Conservation (phyloP, 2,329 filamentous ascomycete species). For the Penicillium capsulatum region DNA sequence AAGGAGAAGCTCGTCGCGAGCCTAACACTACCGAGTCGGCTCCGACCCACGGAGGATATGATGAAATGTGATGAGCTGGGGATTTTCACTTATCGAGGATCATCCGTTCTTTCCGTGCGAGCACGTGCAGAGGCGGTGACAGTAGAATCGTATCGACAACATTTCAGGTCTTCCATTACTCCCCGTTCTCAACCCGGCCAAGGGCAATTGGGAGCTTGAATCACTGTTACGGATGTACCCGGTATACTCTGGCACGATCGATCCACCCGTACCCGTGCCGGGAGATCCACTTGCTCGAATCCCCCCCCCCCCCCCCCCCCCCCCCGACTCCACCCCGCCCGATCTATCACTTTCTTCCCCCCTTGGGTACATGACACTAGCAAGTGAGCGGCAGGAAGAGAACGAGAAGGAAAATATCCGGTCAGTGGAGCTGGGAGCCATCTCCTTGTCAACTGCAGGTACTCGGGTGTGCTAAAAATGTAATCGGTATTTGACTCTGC, state of each 20-base stretch:
- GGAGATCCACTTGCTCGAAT: constrained; percentile 10
- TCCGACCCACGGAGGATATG: background rate
- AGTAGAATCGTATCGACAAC: background rate
- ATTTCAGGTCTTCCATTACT: background rate
- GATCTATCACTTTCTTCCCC: constrained; percentile 17
- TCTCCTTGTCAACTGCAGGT: constrained; percentile 18
- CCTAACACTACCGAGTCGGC: background rate
- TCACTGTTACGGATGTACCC: too few species aligned
- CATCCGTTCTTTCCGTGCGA: constrained; percentile 8
- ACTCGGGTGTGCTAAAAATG: constrained; percentile 8
- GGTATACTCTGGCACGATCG: constrained; percentile 8
- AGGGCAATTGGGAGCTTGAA: background rate
- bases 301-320: too few species aligned
- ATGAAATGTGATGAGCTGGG: constrained; percentile 2
- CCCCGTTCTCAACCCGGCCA: too few species aligned
- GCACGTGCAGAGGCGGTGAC: constrained; percentile 20
- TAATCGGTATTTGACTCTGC: too few species aligned
- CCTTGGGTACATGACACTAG: constrained; percentile 5
- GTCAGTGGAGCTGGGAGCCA: constrained; percentile 3
- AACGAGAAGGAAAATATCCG: constrained; percentile 11
- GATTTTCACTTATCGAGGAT: constrained; percentile 2
- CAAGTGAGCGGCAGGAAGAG: constrained; percentile 14
- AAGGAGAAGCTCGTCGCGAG: too few species aligned
- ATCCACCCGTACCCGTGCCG: constrained; percentile 14
- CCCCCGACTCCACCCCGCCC: constrained; percentile 11